Evolutionary conservation across 306 rosid species (phyloP), one percentile per base, ranked within the genome.

Genomic region (Dalbergia cultrata): DNA sequence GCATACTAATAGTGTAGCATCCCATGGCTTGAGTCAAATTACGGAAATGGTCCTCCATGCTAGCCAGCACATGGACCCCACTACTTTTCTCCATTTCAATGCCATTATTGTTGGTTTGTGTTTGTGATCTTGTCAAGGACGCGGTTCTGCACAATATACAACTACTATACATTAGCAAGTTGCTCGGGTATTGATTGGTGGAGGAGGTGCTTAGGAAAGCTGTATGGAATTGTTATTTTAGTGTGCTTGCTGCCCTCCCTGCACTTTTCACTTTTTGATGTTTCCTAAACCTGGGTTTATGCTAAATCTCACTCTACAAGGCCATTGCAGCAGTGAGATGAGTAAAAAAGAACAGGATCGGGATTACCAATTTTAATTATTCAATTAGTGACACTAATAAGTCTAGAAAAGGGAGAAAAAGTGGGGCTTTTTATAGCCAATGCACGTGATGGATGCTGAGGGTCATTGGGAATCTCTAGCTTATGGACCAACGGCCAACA

Each of bases 391-490:
- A 19, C 10, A 67, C 11, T 7, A 67, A 1, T 19, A 6, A 19
- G 4, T 17, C 5, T 35, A 11, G 58, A 45, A 45, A 72, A 66
- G 56, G 16, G 49, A 54, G 6, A 26, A 21, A 72, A 77, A 72
- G 77, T 78, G 34, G 53, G 61, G 18, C 10, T 57, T 50, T 77
- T 80, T 74, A 7, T 2, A 26, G 34, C 14, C 6, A 17, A 52
- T 86, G 84, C 91, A 90, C 89, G 92, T 92, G 92, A 80, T 83
- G 6, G 5, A 11, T 4, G n/a, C 31, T n/a, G 70, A 21, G 16
- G 85, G 67, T 19, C 50, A 81, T 68, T 64, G 84, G 89, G 86
- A 89, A 82, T 91, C 82, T 69, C 81, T 70, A 26, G 22, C 76
- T 75, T 39, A 77, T 63, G 83, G 73, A 64, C 75, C 74, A 62